phyloP scores from a whole-genome alignment of 1,284 basidiomycete genomes.

The Cryptococcus depauperatus region DNA sequence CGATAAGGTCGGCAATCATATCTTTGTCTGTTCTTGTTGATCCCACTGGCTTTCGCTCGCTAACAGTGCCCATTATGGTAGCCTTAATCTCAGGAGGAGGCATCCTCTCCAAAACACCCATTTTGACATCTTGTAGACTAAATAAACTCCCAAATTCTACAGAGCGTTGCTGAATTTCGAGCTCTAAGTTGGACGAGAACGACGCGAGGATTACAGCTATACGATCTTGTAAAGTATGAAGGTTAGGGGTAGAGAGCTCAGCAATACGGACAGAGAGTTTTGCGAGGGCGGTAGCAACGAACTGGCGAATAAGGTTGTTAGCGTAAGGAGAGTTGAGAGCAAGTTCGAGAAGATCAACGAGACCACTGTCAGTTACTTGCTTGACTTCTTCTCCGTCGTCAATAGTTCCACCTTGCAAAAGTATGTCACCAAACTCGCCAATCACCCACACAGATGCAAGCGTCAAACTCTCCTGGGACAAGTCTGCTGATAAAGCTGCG shows the following conservation, averaged over 20 bases:
- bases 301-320: constrained; percentile 85
- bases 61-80: constrained; percentile 85
- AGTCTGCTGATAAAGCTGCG: constrained; percentile 75
- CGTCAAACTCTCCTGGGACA: constrained; percentile 93
- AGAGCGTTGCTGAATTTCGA: constrained; percentile 91
- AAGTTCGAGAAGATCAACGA: constrained; percentile 79
- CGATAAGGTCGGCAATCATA: constrained; percentile 61
- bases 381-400: constrained; percentile 72
- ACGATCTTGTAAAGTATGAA: constrained; percentile 64
- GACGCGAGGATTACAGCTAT: constrained; percentile 65
- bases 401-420: constrained; percentile 80
- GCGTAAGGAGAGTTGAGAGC: constrained; percentile 90
- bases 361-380: constrained; percentile 64
- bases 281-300: constrained; percentile 78
- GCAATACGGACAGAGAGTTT: constrained; percentile 73
- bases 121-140: constrained; percentile 59
- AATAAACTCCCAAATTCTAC: constrained; percentile 90
- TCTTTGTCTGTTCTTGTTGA: constrained; percentile 72
- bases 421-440: constrained; percentile 89
- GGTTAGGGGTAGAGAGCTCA: constrained; percentile 49
- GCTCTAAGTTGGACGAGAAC: constrained; percentile 75
- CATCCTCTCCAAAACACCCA: constrained; percentile 96
- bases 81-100: constrained; percentile 92
- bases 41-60: constrained; percentile 84
- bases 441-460: constrained; percentile 91